Base-by-base conservation (phyloP, 768 basidiomycete species). In the Scleroderma citrinum region DNA sequence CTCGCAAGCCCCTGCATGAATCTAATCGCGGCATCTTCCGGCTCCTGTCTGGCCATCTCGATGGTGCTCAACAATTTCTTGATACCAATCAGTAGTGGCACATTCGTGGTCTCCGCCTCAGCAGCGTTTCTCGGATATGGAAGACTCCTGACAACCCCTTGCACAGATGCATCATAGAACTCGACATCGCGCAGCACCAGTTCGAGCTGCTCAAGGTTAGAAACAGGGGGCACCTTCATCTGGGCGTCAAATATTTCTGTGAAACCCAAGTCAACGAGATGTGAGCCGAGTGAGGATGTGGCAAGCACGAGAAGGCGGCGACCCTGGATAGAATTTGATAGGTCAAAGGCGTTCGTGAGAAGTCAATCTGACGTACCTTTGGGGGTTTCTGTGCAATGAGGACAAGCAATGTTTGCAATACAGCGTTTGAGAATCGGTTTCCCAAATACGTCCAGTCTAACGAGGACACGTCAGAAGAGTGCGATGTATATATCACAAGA, bases 1-100 rank as follows among this genome's bases (percentile, higher is more conserved):
- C 76, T 81, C 71, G 87, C 75, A 47, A 91, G 64, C 32, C 80
- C 81, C 41, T 72, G 75, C 48, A 76, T 76, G 51, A 92, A 66
- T 50, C 89, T 75, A 59, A 85, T 81, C 24, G 80, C 88, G 14
- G 83, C 86, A 53, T 82, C 84, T 44, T 89, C 83, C 1, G 91
- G 91, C 60, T 96, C 95, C 70, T 98, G 96, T 60, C 95, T 77
- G 42, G 94, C 90, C 94, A 96, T 97, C 76, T 99, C 96, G 17
- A 94, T 76, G 48, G 88, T 76, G 51, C 84, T 91, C 62, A 99
- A 66, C 65, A 99, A 60, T 69, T 89, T 93, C 81, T 98, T 98
- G 60, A 99, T 82, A 0, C 96, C 96, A 41, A 98, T 85, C 54
- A 85, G 81, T 56, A 93, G 56, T 41, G 71, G 75, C 13, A 76